These are phyloP conservation scores for Zymoseptoria passerinii DNA, from an alignment of 2,329 filamentous ascomycete species.

Conservation along the genomic window DNA sequence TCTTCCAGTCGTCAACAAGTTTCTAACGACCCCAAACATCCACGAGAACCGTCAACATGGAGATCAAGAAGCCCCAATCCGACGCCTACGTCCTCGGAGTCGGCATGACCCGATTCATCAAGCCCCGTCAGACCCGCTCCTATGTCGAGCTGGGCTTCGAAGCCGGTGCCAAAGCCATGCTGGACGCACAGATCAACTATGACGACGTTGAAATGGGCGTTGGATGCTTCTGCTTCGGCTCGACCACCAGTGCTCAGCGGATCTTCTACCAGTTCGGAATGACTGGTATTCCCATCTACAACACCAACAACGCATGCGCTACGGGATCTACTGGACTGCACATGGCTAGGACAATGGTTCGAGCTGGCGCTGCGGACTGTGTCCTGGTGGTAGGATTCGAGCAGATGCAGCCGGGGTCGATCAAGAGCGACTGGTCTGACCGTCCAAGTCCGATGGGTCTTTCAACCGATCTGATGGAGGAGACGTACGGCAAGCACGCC, in stretches of 20 bases:
- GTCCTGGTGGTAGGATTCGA: constrained; percentile 91
- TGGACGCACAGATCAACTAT: constrained; percentile 82
- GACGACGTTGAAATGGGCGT: constrained; percentile 92
- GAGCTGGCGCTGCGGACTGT: constrained; percentile 62
- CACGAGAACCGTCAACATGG: constrained; percentile 5
- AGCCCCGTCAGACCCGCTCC: constrained; percentile 86
- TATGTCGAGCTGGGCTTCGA: constrained; percentile 93
- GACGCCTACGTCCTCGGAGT: constrained; percentile 83
- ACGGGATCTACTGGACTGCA: constrained; percentile 87
- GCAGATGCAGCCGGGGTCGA: constrained; percentile 92
- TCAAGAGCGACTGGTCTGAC: constrained; percentile 79
- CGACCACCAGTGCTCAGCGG: constrained; percentile 58
- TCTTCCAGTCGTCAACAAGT: not conserved
- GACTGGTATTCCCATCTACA: constrained; percentile 92
- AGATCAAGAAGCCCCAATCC: constrained; percentile 28
- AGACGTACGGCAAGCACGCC: constrained; percentile 17
- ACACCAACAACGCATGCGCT: constrained; percentile 98
- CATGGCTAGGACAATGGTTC: constrained; percentile 73
- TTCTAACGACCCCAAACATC: not conserved
- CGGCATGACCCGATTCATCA: constrained; percentile 99
- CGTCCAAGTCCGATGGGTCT: constrained; percentile 76
- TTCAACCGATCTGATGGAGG: constrained; percentile 50
- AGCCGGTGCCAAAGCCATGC: constrained; percentile 78
- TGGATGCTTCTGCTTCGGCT: constrained; percentile 85
- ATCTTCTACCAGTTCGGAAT: constrained; percentile 99